Base-by-base conservation (phyloP, 108 stramenopile species). In the Fragilariopsis cylindrus region DNA sequence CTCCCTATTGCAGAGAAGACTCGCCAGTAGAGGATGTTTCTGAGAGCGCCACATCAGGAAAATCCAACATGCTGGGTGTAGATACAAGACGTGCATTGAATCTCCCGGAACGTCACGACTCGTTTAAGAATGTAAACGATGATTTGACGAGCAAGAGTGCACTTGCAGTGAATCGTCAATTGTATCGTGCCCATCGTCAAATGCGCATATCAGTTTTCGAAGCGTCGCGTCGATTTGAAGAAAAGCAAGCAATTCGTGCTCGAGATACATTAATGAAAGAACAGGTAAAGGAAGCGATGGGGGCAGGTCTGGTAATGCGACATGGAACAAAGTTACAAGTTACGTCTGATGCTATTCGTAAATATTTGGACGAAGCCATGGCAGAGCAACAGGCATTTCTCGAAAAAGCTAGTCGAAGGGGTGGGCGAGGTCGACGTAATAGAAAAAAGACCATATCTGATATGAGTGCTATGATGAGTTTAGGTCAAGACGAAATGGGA, bases 161-260 rank as follows among this genome's bases (percentile, higher is more conserved):
- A 7, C 80, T 92, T 21, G 81, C 80, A 45, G 87, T 90, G 39
- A 92, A 92, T 62, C 72, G 90, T 4, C 74, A 73, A n/a, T 42
- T 93, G 42, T 93, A 93, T 54, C 70, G 92, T 16, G 88, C 88
- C 6, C 92, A 93, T 71, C 77, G 92, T 47, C 85, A 87, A 57
- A 89, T 90, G 87, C 81, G 92, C n/a, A 77, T 88, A 40, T 80
- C 90, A 39, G 84, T 93, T 7, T 64, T 88, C 9, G 92, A 90
- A 54, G 92, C 92, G 16, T 87, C 84, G 49, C 87, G 84, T 53
- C 83, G 90, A 63, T 93, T 90, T 68, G 92, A 93, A 74, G 88
- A 89, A 48, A 81, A 90, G 63, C 83, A 89, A 77, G 69, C 85
- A 9, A 76, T 76, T 13, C 86, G 85, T 67, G 85, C 89, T 9